These are phyloP conservation scores for Sphagnum contortum DNA, from an alignment of 225 moss, liverwort and hornwort genomes.

Conservation along the genomic window DNA sequence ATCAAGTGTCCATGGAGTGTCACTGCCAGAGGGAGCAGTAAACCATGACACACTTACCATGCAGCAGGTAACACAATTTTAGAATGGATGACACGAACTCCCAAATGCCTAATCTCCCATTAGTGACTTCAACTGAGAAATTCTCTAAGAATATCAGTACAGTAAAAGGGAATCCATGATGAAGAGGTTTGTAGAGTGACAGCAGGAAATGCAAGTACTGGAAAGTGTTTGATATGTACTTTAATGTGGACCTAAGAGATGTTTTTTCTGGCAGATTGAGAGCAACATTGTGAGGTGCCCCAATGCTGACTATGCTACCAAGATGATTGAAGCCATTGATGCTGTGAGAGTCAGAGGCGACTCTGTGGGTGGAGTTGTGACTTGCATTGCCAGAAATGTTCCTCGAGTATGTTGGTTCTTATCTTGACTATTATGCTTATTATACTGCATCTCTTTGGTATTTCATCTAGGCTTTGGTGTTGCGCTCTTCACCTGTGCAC, in stretches of 20 bases:
- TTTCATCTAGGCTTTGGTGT: neutral
- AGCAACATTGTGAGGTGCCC: slow-evolving; percentile 90
- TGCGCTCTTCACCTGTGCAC: no score
- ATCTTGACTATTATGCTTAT: neutral
- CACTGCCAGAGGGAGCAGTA: slow-evolving; percentile 64
- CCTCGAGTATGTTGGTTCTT: slow-evolving; percentile 48
- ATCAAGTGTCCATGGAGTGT: slow-evolving; percentile 91
- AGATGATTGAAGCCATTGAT: slow-evolving; percentile 92
- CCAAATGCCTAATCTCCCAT: no score
- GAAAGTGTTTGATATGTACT: no score
- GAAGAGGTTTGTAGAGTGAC: no score
- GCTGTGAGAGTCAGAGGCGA: slow-evolving; percentile 87
- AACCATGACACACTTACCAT: slow-evolving; percentile 65
- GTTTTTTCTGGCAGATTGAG: slow-evolving; percentile 45
- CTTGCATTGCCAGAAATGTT: slow-evolving; percentile 92
- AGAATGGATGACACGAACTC: no score
- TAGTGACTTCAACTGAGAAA: no score
- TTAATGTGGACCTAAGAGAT: no score
- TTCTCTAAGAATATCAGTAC: no score
- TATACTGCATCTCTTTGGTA: neutral
- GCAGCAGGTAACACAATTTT: slow-evolving; percentile 53
- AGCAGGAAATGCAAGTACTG: no score
- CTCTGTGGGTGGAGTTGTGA: slow-evolving; percentile 95
- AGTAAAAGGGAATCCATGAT: no score
- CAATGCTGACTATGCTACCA: slow-evolving; percentile 55